Conservation (phyloP, 495 filamentous ascomycete species). For the Talaromyces wortmannii region DNA sequence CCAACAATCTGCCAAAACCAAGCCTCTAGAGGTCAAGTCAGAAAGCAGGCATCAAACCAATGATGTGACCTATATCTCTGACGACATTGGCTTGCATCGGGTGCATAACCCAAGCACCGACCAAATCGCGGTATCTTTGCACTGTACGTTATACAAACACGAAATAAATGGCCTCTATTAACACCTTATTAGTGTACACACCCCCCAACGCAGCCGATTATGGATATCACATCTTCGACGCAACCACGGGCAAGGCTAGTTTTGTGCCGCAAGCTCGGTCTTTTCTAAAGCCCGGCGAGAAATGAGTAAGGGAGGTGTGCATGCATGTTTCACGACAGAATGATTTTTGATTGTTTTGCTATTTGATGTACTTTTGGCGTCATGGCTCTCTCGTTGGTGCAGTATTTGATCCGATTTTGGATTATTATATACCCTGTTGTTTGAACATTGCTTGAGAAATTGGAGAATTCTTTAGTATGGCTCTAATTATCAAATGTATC, state of each 20-base stretch:
- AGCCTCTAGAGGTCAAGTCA: slow-evolving; percentile 33
- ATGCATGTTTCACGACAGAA: not conserved
- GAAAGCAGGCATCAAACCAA: slow-evolving; percentile 47
- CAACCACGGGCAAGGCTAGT: slow-evolving; percentile 53
- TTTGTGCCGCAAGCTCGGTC: not conserved
- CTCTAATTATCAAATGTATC: too few relatives aligned
- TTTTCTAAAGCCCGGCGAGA: not conserved
- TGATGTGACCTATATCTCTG: slow-evolving; percentile 78
- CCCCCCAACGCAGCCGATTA: slow-evolving; percentile 76
- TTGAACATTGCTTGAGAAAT: too few relatives aligned
- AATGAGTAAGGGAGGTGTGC: not conserved
- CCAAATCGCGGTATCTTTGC: slow-evolving; percentile 77
- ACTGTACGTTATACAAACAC: slow-evolving; percentile 47
- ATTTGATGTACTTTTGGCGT: not conserved
- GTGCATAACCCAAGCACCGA: slow-evolving; percentile 66
- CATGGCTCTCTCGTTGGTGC: too few relatives aligned
- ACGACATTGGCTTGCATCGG: slow-evolving; percentile 73
- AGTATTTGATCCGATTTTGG: too few relatives aligned
- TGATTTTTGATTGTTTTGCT: not conserved
- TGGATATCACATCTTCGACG: slow-evolving; percentile 69
- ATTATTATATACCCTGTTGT: too few relatives aligned
- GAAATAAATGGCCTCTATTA: not conserved
- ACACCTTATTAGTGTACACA: slow-evolving; percentile 60
- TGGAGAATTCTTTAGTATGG: too few relatives aligned
- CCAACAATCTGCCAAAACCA: slow-evolving; percentile 35